phyloP scores from a whole-genome alignment of 2,329 filamentous ascomycete species.

The Exophiala aquamarina region DNA sequence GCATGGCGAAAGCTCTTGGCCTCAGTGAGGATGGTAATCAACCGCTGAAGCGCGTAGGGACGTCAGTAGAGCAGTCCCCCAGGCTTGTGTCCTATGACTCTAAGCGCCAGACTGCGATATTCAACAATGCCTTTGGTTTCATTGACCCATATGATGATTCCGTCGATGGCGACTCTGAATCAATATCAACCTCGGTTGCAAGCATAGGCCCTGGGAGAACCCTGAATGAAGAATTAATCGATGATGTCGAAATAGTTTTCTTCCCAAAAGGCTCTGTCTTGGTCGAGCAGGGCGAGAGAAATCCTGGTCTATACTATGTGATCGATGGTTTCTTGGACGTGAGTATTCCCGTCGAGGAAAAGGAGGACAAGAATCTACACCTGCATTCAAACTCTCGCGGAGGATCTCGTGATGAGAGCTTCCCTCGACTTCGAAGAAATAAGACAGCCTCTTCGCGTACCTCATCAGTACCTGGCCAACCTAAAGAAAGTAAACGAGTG shows the following conservation, averaged over 20 bases:
- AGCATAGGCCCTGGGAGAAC: slow-evolving; percentile 65
- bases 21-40: slow-evolving; percentile 59
- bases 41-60: slow-evolving; percentile 54
- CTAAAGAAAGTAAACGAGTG: slow-evolving; percentile 40
- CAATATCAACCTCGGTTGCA: slow-evolving; percentile 67
- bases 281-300: slow-evolving; percentile 95
- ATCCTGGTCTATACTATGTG: slow-evolving; percentile 94
- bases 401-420: slow-evolving; percentile 33
- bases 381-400: not conserved
- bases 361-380: slow-evolving; percentile 33
- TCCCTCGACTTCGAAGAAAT: slow-evolving; percentile 47
- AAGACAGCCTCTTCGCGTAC: slow-evolving; percentile 43
- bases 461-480: slow-evolving; percentile 27
- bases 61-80: slow-evolving; percentile 83
- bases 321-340: slow-evolving; percentile 96
- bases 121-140: slow-evolving; percentile 86
- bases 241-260: slow-evolving; percentile 95
- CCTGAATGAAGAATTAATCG: slow-evolving; percentile 75
- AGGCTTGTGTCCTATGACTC: slow-evolving; percentile 81
- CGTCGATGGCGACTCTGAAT: slow-evolving; percentile 82
- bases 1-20: slow-evolving; percentile 92
- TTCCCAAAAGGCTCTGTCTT: slow-evolving; percentile 93
- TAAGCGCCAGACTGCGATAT: slow-evolving; percentile 73
- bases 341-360: slow-evolving; percentile 73
- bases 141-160: slow-evolving; percentile 81